Evolutionary conservation across 2,329 filamentous ascomycete species (phyloP), one percentile per base, ranked within the genome.

Genomic region (Cercospora sojina): DNA sequence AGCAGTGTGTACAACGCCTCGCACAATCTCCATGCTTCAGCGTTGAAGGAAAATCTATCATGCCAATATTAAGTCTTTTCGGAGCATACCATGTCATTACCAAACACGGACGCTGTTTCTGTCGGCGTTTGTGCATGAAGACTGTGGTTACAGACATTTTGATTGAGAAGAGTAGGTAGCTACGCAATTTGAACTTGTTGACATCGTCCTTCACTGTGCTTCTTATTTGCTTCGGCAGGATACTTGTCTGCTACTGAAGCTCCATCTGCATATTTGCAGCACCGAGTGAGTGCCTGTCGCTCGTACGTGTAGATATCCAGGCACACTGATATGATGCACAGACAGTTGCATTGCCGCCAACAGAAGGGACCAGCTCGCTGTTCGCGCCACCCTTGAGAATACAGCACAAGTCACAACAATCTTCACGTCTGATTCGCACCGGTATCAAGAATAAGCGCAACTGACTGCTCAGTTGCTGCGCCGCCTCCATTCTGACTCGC

Each of bases 1-100:
- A 89, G 89, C 84, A 85, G 87, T 90, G 87, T 89, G 87, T 90
- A 90, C 87, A 89, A 87, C 87, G 82, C 82, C 84, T 83, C 79
- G 82, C 81, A 80, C 64, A 64, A 78, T 82, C 69, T 76, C 82
- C 79, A 86, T 88, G 85, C 83, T 73, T 82, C 83, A 83, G 81
- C 81, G 84, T 85, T 89, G 87, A 89, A 89, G 87, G 87, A 88
- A 84, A 71, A 80, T 82, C 76, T 71, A 76, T 81, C 86, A 85
- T 89, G 87, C 87, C 87, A 81, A 90, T 82, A 90, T 82, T 78
- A 80, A 76, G 60, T 59, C 59, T 58, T 67, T 70, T 70, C 66
- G 70, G 68, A 64, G 62, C 76, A 70, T 73, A 72, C 81, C 80
- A 77, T 78, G 79, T 82, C 80, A 88, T 88, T 88, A 89, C 87